phyloP scores from a whole-genome alignment of 208 protist genomes.

The Acanthamoeba sp. region DNA sequence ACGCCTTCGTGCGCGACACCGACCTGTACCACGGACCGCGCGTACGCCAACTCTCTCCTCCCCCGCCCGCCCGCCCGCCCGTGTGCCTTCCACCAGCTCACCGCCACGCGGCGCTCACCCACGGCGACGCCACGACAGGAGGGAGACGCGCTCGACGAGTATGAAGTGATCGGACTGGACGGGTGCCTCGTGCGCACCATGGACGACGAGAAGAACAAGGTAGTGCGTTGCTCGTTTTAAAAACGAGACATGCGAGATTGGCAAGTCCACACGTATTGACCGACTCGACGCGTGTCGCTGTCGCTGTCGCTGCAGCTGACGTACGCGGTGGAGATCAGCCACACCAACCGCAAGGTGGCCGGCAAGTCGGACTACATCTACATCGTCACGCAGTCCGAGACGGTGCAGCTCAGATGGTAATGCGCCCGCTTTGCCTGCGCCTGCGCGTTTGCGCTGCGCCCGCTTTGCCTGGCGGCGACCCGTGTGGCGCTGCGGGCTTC shows the following conservation, averaged over 20 bases:
- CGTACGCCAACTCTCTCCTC: background rate
- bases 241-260: too few species aligned
- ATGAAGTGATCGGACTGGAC: constrained; percentile 8
- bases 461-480: too few species aligned
- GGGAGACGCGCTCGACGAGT: constrained; percentile 18
- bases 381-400: constrained; percentile 21
- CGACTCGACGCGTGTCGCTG: too few species aligned
- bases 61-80: background rate
- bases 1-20: constrained; percentile 26
- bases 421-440: too few species aligned
- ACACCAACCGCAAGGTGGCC: constrained; percentile 39
- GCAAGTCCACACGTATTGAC: too few species aligned
- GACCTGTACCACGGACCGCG: constrained; percentile 30
- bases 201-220: constrained; percentile 47
- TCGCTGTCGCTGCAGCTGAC: background rate
- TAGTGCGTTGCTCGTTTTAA: background rate
- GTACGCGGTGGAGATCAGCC: constrained; percentile 36
- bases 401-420: constrained; percentile 12
- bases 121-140: too few species aligned
- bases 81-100: too few species aligned
- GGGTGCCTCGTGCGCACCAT: constrained; percentile 54
- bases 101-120: too few species aligned
- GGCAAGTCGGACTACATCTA: constrained; percentile 54
- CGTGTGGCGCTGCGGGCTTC: too few species aligned
- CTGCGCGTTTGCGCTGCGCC: too few species aligned